Percentiles rank a stretch among this genome's conserved stretches.
phyloP scores from a whole-genome alignment of 805 yeast genomes.

The Nakazawaea ernobii region DNA sequence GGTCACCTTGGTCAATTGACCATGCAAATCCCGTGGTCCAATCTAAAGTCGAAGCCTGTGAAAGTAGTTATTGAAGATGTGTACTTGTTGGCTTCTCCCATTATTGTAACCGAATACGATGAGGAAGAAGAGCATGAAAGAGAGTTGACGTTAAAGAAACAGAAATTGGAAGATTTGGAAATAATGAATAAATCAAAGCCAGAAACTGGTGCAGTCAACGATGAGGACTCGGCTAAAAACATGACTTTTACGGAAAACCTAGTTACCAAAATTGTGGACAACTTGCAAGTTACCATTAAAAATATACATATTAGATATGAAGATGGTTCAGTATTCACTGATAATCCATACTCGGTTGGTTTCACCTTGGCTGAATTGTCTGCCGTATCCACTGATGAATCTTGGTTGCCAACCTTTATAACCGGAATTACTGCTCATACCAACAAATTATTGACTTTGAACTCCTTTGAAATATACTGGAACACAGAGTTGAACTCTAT shows the following conservation, averaged over 20 bases:
- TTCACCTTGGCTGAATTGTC: conserved; percentile 79
- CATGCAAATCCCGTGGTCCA: conserved; percentile 95
- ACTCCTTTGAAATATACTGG: conserved; percentile 77
- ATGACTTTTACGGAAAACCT: conserved; percentile 84
- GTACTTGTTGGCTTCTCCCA: conserved; percentile 75
- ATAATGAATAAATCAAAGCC: conserved; percentile 46
- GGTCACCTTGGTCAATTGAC: conserved; percentile 90
- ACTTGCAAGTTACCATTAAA: conserved; percentile 83
- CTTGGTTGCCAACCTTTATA: conserved; percentile 84
- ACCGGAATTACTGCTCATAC: conserved; percentile 62
- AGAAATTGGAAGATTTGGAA: conserved; percentile 63
- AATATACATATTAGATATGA: conserved; percentile 92
- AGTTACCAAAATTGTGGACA: conserved; percentile 86
- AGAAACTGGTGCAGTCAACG: conserved; percentile 21
- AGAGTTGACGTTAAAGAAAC: conserved; percentile 54
- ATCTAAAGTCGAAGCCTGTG: conserved; percentile 87
- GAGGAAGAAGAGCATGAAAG: conserved; percentile 55
- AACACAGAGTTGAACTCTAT: conserved; percentile 59
- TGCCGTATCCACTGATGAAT: conserved; percentile 81
- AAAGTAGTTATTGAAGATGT: conserved; percentile 83
- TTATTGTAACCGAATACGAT: conserved; percentile 48
- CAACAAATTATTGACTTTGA: conserved; percentile 70
- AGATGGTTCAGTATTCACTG: conserved; percentile 67
- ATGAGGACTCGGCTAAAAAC: conserved; percentile 43
- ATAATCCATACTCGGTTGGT: conserved; percentile 76